A percentile compares a stretch with the other conserved stretches of the same genome.
These are phyloP conservation scores for Aureobasidium sp. DNA, from an alignment of 2,329 filamentous ascomycete genomes.

Conservation along the genomic window DNA sequence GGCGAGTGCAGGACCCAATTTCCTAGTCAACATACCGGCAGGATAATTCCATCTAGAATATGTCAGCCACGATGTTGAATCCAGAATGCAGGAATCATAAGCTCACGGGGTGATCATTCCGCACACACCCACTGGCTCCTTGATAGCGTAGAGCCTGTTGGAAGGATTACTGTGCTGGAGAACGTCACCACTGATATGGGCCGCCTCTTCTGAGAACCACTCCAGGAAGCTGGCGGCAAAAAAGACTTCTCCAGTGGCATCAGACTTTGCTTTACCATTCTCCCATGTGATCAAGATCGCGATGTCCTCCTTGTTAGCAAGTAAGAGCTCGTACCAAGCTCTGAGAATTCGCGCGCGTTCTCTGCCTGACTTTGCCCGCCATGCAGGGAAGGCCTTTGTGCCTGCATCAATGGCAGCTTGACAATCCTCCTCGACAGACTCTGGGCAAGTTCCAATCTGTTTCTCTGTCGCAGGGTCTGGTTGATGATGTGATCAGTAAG, in stretches of 20 bases:
- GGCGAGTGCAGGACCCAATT: conserved; percentile 64
- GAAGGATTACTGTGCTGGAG: too few species aligned
- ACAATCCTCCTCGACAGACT: conserved; percentile 73
- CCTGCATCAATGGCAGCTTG: conserved; percentile 77
- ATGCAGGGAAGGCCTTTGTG: conserved; percentile 63
- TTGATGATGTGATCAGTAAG: not conserved
- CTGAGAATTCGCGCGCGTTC: conserved; percentile 67
- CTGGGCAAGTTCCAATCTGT: conserved; percentile 74
- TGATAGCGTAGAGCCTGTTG: conserved; percentile 59
- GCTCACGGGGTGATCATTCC: conserved; percentile 79
- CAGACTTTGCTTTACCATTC: conserved; percentile 76
- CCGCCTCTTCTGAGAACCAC: not conserved
- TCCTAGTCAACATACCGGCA: conserved; percentile 35
- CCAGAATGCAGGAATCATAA: too few species aligned
- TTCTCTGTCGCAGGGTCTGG: conserved; percentile 78
- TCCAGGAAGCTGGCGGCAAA: conserved; percentile 72
- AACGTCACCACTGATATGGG: too few species aligned
- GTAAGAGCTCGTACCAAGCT: conserved; percentile 74
- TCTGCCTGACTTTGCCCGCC: conserved; percentile 64
- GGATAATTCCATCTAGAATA: conserved; percentile 31
- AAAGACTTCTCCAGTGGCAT: conserved; percentile 63
- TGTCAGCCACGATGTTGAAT: too few species aligned
- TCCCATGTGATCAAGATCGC: conserved; percentile 81
- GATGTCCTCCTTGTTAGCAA: conserved; percentile 72
- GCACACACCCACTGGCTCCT: conserved; percentile 78